phyloP scores from a whole-genome alignment of 805 yeast species.

The Sugiyamaella americana region DNA sequence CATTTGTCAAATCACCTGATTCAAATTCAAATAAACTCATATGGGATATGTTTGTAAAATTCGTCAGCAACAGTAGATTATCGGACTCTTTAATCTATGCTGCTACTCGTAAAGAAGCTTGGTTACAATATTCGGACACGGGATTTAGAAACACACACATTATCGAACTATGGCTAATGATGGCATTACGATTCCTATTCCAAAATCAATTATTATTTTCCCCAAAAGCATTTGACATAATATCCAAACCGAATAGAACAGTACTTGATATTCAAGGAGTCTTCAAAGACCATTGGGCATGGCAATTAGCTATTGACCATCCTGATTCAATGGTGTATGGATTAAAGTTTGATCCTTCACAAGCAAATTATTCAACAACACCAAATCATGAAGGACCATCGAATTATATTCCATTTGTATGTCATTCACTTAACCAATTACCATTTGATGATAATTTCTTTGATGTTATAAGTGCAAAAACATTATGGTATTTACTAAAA shows the following conservation, averaged over 20 bases:
- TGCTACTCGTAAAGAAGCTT: conserved; percentile 28
- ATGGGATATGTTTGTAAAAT: conserved; percentile 19
- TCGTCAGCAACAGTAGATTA: conserved; percentile 18
- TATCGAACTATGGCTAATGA: conserved; percentile 31
- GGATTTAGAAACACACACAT: conserved; percentile 17
- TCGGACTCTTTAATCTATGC: conserved; percentile 26
- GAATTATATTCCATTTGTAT: conserved; percentile 27
- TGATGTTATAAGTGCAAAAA: conserved; percentile 28
- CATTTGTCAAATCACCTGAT: neutral
- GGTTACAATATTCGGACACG: conserved; percentile 25
- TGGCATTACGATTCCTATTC: conserved; percentile 26
- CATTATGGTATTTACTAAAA: conserved; percentile 28
- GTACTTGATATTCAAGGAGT: conserved; percentile 25
- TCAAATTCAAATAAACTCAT: conserved; percentile 1
- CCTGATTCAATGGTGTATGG: conserved; percentile 29
- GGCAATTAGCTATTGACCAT: conserved; percentile 31
- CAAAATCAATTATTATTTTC: conserved; percentile 27
- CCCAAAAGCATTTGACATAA: conserved; percentile 17
- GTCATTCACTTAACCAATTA: conserved; percentile 22
- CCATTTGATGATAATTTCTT: conserved; percentile 31
- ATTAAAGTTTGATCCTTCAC: conserved; percentile 20
- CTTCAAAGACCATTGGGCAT: conserved; percentile 28
- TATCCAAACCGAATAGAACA: conserved; percentile 7
- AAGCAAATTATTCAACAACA: conserved; percentile 12
- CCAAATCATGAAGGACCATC: conserved; percentile 26